Percentiles rank a stretch among this genome's conserved stretches.
phyloP scores from a whole-genome alignment of 2,329 filamentous ascomycete genomes.

The Didymellaceae sp. region DNA sequence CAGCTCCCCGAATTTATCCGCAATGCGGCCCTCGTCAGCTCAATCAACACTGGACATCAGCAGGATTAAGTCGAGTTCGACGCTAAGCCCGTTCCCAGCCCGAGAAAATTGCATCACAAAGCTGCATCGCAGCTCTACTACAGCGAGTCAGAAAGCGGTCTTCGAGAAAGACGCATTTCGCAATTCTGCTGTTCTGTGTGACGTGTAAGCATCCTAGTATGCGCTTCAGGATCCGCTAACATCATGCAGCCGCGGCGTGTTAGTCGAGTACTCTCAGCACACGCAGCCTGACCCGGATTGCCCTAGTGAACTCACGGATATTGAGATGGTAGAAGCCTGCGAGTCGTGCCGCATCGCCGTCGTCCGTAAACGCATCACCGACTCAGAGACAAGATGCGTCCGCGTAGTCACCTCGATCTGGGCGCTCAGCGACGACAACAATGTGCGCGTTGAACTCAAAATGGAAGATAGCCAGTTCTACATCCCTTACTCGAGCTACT shows the following conservation, averaged over 20 bases:
- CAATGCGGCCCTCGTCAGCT: slow-evolving; percentile 25
- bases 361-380: slow-evolving; percentile 52
- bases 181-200: slow-evolving; percentile 54
- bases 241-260: slow-evolving; percentile 40
- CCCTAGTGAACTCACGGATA: slow-evolving; percentile 27
- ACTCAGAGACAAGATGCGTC: slow-evolving; percentile 40
- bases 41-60: slow-evolving; percentile 11
- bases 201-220: slow-evolving; percentile 47
- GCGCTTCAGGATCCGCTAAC: not conserved
- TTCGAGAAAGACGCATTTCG: slow-evolving; percentile 53
- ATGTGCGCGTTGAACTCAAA: slow-evolving; percentile 52
- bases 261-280: slow-evolving; percentile 52
- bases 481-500: slow-evolving; percentile 55
- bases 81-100: slow-evolving; percentile 28
- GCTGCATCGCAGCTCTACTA: slow-evolving; percentile 42
- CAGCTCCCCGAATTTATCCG: slow-evolving; percentile 27
- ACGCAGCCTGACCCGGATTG: slow-evolving; percentile 30
- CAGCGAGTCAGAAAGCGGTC: slow-evolving; percentile 39
- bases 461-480: slow-evolving; percentile 51
- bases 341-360: slow-evolving; percentile 51
- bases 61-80: slow-evolving; percentile 20
- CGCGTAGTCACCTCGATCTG: slow-evolving; percentile 54
- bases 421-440: slow-evolving; percentile 53
- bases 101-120: slow-evolving; percentile 29
- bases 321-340: slow-evolving; percentile 50